phyloP scores from a whole-genome alignment of 2,329 filamentous ascomycete genomes.

The Didymella keratinophila region DNA sequence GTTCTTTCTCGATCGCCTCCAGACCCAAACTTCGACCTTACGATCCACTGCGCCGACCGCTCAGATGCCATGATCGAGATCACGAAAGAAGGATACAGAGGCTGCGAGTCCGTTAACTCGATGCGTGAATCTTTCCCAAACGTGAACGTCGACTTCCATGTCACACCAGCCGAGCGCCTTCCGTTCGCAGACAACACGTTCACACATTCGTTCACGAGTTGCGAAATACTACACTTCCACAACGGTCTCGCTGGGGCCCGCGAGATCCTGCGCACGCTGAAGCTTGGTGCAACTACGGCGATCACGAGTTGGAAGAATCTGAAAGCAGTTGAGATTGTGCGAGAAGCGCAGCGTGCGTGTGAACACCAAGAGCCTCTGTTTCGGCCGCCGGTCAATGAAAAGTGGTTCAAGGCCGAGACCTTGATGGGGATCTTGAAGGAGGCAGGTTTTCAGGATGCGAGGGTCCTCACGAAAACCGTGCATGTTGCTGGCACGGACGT shows the following conservation, averaged over 20 bases:
- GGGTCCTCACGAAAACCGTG: not conserved
- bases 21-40: not conserved
- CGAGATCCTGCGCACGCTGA: not conserved
- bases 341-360: not conserved
- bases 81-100: not conserved
- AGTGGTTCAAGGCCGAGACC: not conserved
- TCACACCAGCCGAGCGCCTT: constrained; percentile 18
- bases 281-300: not conserved
- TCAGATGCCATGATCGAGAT: not conserved
- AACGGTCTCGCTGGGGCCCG: not conserved
- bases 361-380: not conserved
- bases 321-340: not conserved
- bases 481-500: not conserved
- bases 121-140: not conserved
- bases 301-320: not conserved
- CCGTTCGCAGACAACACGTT: constrained; percentile 42
- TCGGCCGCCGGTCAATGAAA: not conserved
- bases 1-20: not conserved
- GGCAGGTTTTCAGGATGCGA: not conserved
- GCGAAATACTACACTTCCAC: not conserved
- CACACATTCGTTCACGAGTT: constrained; percentile 50
- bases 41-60: not conserved
- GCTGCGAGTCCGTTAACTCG: not conserved
- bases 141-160: not conserved
- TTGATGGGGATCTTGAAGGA: not conserved